Evolutionary conservation across 2,329 filamentous ascomycete species (phyloP).

Genomic region (Xylaria multiplex): DNA sequence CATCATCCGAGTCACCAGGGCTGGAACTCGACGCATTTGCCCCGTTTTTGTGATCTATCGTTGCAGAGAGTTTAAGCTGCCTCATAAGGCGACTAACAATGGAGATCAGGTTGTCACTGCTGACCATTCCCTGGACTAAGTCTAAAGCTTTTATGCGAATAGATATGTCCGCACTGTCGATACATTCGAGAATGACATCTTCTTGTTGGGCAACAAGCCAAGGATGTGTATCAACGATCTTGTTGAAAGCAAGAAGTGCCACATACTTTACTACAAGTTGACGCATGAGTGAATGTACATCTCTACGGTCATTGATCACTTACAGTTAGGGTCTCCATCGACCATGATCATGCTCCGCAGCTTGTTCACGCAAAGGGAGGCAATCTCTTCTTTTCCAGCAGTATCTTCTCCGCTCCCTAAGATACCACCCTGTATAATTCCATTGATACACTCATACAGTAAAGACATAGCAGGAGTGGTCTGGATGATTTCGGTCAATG

Average conservation of each 20-base stretch:
- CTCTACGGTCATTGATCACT: conserved; percentile 53
- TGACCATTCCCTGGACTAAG: conserved; percentile 93
- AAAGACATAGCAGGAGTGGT: conserved; percentile 98
- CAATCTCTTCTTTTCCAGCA: conserved; percentile 88
- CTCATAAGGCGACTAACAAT: conserved; percentile 89
- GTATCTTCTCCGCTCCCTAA: conserved; percentile 83
- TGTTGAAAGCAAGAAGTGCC: conserved; percentile 92
- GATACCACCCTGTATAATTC: conserved; percentile 96
- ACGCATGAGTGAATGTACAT: conserved; percentile 37
- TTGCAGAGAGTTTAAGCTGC: conserved; percentile 77
- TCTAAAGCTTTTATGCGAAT: conserved; percentile 94
- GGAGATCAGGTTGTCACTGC: conserved; percentile 80
- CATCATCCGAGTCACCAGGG: conserved; percentile 60
- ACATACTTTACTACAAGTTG: conserved; percentile 86
- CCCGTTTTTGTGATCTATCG: conserved; percentile 58
- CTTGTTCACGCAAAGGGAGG: conserved; percentile 90
- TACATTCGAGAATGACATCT: conserved; percentile 95
- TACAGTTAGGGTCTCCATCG: conserved; percentile 91
- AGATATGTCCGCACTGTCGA: conserved; percentile 94
- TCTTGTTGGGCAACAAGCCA: conserved; percentile 90
- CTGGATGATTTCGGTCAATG: conserved; percentile 90
- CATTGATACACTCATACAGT: conserved; percentile 97
- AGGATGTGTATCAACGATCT: conserved; percentile 89
- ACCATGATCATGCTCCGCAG: conserved; percentile 93
- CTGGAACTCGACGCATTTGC: conserved; percentile 58